Evolutionary conservation across 202 grass and related monocot species (phyloP).

Genomic region (Tripidium arundinaceum): DNA sequence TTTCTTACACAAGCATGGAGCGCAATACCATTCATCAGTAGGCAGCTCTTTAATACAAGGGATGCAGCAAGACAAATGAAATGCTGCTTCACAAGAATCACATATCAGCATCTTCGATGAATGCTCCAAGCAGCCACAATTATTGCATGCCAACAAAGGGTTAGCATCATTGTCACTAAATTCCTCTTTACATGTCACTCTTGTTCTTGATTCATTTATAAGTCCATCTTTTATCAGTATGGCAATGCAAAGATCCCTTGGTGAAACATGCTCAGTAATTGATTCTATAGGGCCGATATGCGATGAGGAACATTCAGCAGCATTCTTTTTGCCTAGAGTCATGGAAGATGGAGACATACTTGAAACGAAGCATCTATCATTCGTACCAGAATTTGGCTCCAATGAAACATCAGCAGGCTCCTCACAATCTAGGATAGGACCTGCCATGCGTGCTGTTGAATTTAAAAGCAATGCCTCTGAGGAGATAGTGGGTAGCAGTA

Average conservation of each 20-base stretch:
- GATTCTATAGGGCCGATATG: conserved; percentile 36
- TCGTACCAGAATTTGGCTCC: conserved; percentile 28
- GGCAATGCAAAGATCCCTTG: conserved; percentile 78
- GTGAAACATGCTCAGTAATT: conserved; percentile 36
- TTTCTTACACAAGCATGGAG: conserved; percentile 56
- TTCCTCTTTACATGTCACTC: conserved; percentile 14
- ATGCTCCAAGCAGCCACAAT: conserved; percentile 51
- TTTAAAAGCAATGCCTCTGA: conserved; percentile 27
- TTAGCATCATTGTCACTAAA: conserved; percentile 40
- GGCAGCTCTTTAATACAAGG: conserved; percentile 43
- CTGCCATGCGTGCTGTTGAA: conserved; percentile 16
- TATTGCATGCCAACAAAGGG: conserved; percentile 58
- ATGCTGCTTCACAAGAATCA: conserved; percentile 83
- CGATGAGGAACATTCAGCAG: conserved; percentile 48
- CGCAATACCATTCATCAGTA: conserved; percentile 69
- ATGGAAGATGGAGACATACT: conserved; percentile 25
- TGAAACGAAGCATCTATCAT: conserved; percentile 31
- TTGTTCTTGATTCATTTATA: conserved; percentile 35
- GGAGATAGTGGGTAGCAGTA: conserved; percentile 8
- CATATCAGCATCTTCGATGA: conserved; percentile 82
- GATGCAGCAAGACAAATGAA: conserved; percentile 75
- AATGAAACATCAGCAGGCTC: conserved; percentile 31
- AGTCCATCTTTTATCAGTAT: conserved; percentile 57
- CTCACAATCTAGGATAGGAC: conserved; percentile 28
- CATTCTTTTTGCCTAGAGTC: conserved; percentile 36